Conservation (phyloP, 139 green algal species). For the Chlorella vulgaris region DNA sequence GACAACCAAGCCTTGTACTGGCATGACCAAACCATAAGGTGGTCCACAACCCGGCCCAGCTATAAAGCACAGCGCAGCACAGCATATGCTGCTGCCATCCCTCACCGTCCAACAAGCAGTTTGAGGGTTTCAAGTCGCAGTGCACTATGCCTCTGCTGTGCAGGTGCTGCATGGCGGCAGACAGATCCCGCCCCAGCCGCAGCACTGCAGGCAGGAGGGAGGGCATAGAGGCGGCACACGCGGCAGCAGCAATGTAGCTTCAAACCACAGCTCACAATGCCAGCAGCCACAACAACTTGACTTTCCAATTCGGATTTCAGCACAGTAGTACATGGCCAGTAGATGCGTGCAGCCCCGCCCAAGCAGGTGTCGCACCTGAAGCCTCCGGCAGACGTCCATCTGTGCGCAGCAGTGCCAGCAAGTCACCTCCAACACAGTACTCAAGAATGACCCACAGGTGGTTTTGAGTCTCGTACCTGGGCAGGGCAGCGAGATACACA, state of each 20-base stretch:
- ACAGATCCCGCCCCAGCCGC: slow-evolving; percentile 85
- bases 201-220: slow-evolving; percentile 76
- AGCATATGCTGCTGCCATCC: neutral
- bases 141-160: slow-evolving; percentile 82
- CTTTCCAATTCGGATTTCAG: neutral
- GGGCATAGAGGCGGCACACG: no score
- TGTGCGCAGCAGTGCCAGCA: slow-evolving; percentile 83
- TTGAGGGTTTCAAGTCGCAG: slow-evolving; percentile 94
- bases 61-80: neutral
- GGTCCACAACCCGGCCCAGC: neutral
- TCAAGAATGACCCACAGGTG: slow-evolving; percentile 95
- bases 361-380: neutral
- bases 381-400: slow-evolving; percentile 87
- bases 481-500: neutral
- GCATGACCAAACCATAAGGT: neutral
- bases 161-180: slow-evolving; percentile 74
- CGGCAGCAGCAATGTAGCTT: no score
- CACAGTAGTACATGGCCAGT: no score
- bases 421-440: slow-evolving; percentile 95
- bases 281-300: neutral
- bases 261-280: no score
- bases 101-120: slow-evolving; percentile 86
- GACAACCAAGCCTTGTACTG: no score
- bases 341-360: neutral
- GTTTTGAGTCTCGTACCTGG: slow-evolving; percentile 34